Evolutionary conservation across 2,329 filamentous ascomycete species (phyloP).

Genomic region (Pestalotiopsis sp.): DNA sequence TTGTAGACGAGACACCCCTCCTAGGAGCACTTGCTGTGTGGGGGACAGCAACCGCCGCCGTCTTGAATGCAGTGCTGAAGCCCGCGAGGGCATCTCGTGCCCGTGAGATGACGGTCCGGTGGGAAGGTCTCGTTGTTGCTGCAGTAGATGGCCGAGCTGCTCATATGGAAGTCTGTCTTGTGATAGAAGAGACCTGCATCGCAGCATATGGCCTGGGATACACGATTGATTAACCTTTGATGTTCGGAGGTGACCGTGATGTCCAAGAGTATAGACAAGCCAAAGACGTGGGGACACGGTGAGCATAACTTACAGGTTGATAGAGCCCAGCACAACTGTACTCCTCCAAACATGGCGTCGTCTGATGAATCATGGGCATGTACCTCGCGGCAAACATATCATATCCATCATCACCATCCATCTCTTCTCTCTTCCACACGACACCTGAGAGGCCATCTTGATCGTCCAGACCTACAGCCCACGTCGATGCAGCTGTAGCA

Average conservation of each 20-base stretch:
- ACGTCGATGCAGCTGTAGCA: not conserved
- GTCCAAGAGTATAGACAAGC: not conserved
- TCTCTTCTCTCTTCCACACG: not conserved
- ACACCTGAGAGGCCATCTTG: not conserved
- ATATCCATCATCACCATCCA: not conserved
- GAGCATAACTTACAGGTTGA: constrained; percentile 17
- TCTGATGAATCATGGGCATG: not conserved
- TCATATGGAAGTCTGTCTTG: constrained; percentile 20
- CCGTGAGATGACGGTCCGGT: constrained; percentile 11
- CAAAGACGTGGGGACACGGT: too few species aligned
- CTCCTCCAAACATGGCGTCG: not conserved
- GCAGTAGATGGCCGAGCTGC: constrained; percentile 25
- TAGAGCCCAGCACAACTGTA: constrained; percentile 18
- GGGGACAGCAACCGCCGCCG: constrained; percentile 25
- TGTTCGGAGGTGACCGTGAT: not conserved
- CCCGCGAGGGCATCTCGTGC: constrained; percentile 15
- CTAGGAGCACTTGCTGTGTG: constrained; percentile 17
- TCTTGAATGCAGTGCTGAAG: constrained; percentile 17
- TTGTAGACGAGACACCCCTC: constrained; percentile 18
- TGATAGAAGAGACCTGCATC: constrained; percentile 18
- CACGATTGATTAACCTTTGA: not conserved
- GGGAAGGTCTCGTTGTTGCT: constrained; percentile 13
- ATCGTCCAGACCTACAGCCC: not conserved
- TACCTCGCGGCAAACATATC: constrained; percentile 14
- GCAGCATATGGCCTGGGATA: constrained; percentile 24